Percentiles rank a stretch among this genome's conserved stretches.
phyloP scores from a whole-genome alignment of 2,329 filamentous ascomycete species.

The Aaosphaeria pasadenensis region DNA sequence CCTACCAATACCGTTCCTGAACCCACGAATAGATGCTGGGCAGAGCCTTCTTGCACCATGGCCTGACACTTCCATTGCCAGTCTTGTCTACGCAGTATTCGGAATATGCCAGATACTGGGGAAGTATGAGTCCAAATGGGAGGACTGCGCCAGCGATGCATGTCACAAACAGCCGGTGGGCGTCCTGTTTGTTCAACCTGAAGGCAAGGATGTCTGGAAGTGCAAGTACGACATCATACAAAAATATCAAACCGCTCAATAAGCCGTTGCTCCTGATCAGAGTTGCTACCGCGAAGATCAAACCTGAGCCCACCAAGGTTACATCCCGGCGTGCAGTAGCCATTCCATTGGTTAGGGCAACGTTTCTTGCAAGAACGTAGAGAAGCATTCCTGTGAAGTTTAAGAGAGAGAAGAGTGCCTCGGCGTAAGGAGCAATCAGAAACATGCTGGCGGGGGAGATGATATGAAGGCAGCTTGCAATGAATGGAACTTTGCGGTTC shows the following conservation, averaged over 20 bases:
- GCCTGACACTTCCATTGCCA: slow-evolving; percentile 35
- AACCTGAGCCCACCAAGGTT: slow-evolving; percentile 60
- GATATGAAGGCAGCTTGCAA: slow-evolving; percentile 72
- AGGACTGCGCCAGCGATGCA: slow-evolving; percentile 66
- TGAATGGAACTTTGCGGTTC: slow-evolving; percentile 56
- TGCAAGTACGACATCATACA: slow-evolving; percentile 42
- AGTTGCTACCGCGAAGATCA: slow-evolving; percentile 69
- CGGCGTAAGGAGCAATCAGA: slow-evolving; percentile 80
- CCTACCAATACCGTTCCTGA: slow-evolving; percentile 85
- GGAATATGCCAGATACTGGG: slow-evolving; percentile 72
- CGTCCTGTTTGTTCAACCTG: slow-evolving; percentile 32
- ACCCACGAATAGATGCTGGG: slow-evolving; percentile 93
- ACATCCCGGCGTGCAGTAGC: slow-evolving; percentile 32
- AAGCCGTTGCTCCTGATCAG: slow-evolving; percentile 82
- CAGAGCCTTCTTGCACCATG: slow-evolving; percentile 71
- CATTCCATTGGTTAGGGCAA: slow-evolving; percentile 17
- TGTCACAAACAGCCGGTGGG: slow-evolving; percentile 57
- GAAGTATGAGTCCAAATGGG: slow-evolving; percentile 64
- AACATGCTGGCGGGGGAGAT: slow-evolving; percentile 87
- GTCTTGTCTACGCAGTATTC: slow-evolving; percentile 51
- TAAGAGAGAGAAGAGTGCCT: slow-evolving; percentile 74
- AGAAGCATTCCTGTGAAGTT: slow-evolving; percentile 71
- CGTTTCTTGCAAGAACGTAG: slow-evolving; percentile 53
- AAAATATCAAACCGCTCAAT: slow-evolving; percentile 74
- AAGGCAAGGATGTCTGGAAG: slow-evolving; percentile 39